These are phyloP conservation scores for Yamadazyma friedrichii DNA, from an alignment of 1,139 yeast genomes.

Conservation along the genomic window DNA sequence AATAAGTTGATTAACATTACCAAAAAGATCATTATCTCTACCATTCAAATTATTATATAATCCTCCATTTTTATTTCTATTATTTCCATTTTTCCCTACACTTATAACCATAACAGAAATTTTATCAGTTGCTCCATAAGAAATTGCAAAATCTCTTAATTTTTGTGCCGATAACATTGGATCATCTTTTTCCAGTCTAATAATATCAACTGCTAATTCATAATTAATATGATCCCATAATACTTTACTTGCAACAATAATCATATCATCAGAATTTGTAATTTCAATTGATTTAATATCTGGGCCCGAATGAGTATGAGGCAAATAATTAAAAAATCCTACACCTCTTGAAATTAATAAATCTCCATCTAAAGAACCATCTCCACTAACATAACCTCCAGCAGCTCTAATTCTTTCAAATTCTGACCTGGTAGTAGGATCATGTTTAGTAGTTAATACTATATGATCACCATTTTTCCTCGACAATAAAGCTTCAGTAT, in stretches of 20 bases:
- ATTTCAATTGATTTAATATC: slow-evolving; percentile 63
- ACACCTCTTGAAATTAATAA: slow-evolving; percentile 86
- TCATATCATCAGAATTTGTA: slow-evolving; percentile 73
- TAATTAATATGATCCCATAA: slow-evolving; percentile 83
- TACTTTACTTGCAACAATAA: slow-evolving; percentile 81
- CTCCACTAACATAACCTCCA: slow-evolving; percentile 87
- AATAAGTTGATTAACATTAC: slow-evolving; percentile 23
- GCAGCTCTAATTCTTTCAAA: slow-evolving; percentile 85
- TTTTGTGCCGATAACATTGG: slow-evolving; percentile 94
- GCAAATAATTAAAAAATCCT: slow-evolving; percentile 83
- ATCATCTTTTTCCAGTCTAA: slow-evolving; percentile 76
- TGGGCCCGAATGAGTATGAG: slow-evolving; percentile 90
- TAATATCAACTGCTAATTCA: slow-evolving; percentile 88
- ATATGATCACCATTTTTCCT: slow-evolving; percentile 78
- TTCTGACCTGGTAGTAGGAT: slow-evolving; percentile 77
- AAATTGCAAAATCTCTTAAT: slow-evolving; percentile 88
- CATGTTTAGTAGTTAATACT: slow-evolving; percentile 74
- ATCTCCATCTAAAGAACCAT: slow-evolving; percentile 82
- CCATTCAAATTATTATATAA: slow-evolving; percentile 44
- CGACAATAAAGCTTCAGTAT: slow-evolving; percentile 78
- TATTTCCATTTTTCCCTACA: slow-evolving; percentile 43
- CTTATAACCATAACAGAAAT: slow-evolving; percentile 84
- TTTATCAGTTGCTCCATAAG: slow-evolving; percentile 85
- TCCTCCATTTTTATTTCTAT: slow-evolving; percentile 27
- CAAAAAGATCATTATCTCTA: slow-evolving; percentile 39